Conservation (phyloP, 164 flowering plant genomes). For the Vitis vinifera region DNA sequence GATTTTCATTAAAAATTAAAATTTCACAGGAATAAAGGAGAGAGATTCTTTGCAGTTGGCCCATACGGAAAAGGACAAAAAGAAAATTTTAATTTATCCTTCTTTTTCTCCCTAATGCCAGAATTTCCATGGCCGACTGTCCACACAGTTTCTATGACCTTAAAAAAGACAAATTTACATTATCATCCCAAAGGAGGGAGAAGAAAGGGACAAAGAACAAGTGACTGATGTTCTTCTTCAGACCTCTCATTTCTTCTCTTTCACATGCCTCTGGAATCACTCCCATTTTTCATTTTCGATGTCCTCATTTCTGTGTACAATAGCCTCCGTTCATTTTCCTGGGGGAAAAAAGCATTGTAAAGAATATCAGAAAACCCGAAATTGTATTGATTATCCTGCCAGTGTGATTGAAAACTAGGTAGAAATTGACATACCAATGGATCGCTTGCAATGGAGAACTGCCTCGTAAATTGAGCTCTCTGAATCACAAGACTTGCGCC, state of each 20-base stretch:
- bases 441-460: constrained; percentile 70
- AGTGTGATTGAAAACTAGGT: too few species aligned
- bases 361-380: not conserved
- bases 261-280: constrained; percentile 11
- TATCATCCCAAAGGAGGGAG: constrained; percentile 11
- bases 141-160: constrained; percentile 9
- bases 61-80: constrained; percentile 6
- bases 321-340: constrained; percentile 32
- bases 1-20: not conserved
- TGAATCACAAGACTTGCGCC: constrained; percentile 63
- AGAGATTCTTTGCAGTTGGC: constrained; percentile 18
- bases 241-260: constrained; percentile 15
- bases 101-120: constrained; percentile 1
- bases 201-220: constrained; percentile 23
- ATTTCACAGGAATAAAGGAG: constrained; percentile 11
- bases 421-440: constrained; percentile 34
- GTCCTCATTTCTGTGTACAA: constrained; percentile 3
- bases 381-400: too few species aligned
- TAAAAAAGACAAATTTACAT: constrained; percentile 21
- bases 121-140: constrained; percentile 18
- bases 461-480: constrained; percentile 74
- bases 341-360: constrained; percentile 6
- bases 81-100: not conserved
- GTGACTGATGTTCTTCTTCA: constrained; percentile 18
- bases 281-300: not conserved